Base-by-base conservation (phyloP, 2,329 filamentous ascomycete genomes). In the Phialemonium atrogriseum region DNA sequence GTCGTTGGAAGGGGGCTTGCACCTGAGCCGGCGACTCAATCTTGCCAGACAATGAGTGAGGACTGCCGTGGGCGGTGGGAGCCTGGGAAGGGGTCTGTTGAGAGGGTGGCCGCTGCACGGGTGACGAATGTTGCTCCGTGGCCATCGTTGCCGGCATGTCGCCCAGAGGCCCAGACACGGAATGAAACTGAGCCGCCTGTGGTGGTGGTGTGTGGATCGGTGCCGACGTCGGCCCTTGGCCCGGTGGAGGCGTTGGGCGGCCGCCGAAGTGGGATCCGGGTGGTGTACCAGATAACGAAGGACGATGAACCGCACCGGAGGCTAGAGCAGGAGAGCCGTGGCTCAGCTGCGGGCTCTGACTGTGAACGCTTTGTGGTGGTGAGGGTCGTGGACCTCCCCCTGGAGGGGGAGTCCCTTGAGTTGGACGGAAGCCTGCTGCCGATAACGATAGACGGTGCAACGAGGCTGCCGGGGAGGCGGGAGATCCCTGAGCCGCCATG, bases 1-100 rank as follows among this genome's bases (percentile, higher is more conserved):
- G n/a, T n/a, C n/a, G n/a, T n/a, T n/a, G n/a, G n/a, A n/a, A n/a
- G n/a, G 21, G 21, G n/a, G 21, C 9, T 23, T n/a, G 21, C n/a
- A n/a, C 21, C 21, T 23, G 21, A 23, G 9, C 21, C n/a, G 21
- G 21, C 21, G 21, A 23, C n/a, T 23, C 9, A 23, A 9, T 24
- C 15, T 23, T 24, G 20, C 28, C 15, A 3, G 5, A 3, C 5
- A 18, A 9, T 16, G 28, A 30, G 2, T 30, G 28, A 19, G 10
- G 13, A 24, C 28, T 30, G 12, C 28, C 20, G 22, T 30, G 28
- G n/a, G 28, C n/a, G n/a, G n/a, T n/a, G n/a, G n/a, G n/a, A n/a
- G n/a, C n/a, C n/a, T 23, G 12, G 12, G 15, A 13, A 24, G 12
- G 6, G 28, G 17, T 17, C 19, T n/a, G 19, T 24, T 22, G 28